phyloP scores from a whole-genome alignment of 768 basidiomycete genomes.

The Kwoniella bestiolae region DNA sequence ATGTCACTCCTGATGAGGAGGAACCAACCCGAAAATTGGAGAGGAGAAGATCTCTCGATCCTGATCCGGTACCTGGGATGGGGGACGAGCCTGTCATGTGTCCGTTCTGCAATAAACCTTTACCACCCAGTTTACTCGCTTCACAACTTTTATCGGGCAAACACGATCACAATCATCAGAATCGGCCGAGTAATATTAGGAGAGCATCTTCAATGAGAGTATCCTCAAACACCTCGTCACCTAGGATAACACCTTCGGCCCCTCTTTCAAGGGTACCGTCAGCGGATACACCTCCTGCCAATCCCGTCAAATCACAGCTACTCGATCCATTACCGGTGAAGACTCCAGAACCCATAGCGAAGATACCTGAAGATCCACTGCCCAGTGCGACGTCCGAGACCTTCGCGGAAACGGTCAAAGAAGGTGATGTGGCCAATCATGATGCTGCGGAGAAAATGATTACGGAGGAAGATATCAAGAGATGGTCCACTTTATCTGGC shows the following conservation, averaged over 20 bases:
- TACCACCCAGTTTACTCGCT: slow-evolving; percentile 44
- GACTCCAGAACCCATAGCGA: slow-evolving; percentile 11
- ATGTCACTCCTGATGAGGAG: no score
- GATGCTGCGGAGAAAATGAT: slow-evolving; percentile 31
- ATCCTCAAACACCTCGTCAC: slow-evolving; percentile 5
- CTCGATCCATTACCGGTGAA: slow-evolving; percentile 25
- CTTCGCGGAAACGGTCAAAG: slow-evolving; percentile 21
- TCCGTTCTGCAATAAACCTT: slow-evolving; percentile 50
- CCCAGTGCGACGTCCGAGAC: slow-evolving; percentile 25
- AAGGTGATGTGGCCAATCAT: slow-evolving; percentile 38
- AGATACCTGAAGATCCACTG: not conserved
- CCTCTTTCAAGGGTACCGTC: slow-evolving; percentile 17
- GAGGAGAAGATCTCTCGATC: slow-evolving; percentile 1
- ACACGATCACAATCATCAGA: slow-evolving; percentile 10
- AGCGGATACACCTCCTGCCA: not conserved
- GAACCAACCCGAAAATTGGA: slow-evolving; percentile 2
- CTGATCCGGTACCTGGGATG: slow-evolving; percentile 48
- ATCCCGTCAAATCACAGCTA: slow-evolving; percentile 1
- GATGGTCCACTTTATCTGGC: slow-evolving; percentile 42
- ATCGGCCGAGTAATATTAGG: slow-evolving; percentile 4
- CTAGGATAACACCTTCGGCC: slow-evolving; percentile 1
- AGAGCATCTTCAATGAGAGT: slow-evolving; percentile 13
- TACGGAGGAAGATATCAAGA: slow-evolving; percentile 35
- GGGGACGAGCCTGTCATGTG: slow-evolving; percentile 52
- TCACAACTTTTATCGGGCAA: slow-evolving; percentile 18